Evolutionary conservation across 1,284 basidiomycete species (phyloP).

Genomic region (Microbotryomycetes sp.): DNA sequence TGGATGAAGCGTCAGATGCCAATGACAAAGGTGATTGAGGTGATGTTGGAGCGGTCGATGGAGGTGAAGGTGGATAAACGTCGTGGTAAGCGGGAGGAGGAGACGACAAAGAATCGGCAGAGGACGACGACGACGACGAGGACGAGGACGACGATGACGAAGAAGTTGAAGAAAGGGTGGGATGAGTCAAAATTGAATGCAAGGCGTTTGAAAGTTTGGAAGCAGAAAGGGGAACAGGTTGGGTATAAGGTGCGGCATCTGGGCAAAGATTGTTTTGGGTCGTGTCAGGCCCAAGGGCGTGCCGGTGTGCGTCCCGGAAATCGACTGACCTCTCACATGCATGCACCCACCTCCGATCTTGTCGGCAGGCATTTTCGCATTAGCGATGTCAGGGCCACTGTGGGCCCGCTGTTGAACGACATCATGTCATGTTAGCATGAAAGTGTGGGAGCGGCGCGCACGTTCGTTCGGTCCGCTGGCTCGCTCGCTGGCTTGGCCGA

Average conservation of each 20-base stretch:
- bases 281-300: no score
- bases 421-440: background rate
- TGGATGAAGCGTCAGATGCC: background rate
- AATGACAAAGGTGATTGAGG: constrained; percentile 14
- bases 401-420: constrained; percentile 7
- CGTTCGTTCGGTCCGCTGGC: no score
- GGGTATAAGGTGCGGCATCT: background rate
- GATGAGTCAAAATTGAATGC: background rate
- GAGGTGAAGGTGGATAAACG: constrained; percentile 29
- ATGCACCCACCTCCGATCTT: constrained; percentile 8
- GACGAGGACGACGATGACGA: constrained; percentile 3
- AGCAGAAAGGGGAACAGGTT: background rate
- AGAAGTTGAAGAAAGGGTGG: background rate
- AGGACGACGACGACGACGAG: constrained; percentile 12
- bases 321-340: background rate
- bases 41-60: constrained; percentile 15
- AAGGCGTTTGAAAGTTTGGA: background rate
- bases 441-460: background rate
- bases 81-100: constrained; percentile 22
- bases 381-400: constrained; percentile 29
- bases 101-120: constrained; percentile 7
- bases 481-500: no score
- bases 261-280: background rate
- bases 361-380: constrained; percentile 13
- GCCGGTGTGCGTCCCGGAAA: no score